Conservation (phyloP, 441 rosid species). For the Erodium texanum region DNA sequence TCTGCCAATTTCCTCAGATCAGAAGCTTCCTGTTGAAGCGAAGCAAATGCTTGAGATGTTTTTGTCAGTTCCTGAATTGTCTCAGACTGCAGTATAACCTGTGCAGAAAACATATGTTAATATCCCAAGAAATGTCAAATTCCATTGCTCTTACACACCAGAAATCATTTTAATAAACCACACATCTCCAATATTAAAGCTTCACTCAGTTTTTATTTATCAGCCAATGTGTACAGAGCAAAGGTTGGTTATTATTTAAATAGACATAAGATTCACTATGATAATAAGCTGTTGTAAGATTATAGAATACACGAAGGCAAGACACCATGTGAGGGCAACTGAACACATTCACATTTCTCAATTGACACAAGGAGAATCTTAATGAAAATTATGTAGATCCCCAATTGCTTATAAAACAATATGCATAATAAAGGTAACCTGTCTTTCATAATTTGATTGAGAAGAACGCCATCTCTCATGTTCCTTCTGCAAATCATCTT, state of each 20-base stretch:
- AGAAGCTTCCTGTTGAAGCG: constrained; percentile 65
- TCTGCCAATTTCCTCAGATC: constrained; percentile 61
- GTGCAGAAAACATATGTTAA: constrained; percentile 19
- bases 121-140: not conserved
- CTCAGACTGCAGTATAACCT: constrained; percentile 94
- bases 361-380: not conserved
- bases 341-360: not conserved
- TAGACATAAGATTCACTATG: too few species aligned
- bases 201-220: not conserved
- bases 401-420: not conserved
- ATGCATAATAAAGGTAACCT: constrained; percentile 36
- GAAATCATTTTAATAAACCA: not conserved
- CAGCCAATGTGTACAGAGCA: too few species aligned
- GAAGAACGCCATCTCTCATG: constrained; percentile 76
- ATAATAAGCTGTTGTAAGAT: not conserved
- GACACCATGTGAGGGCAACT: not conserved
- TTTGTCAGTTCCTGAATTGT: constrained; percentile 88
- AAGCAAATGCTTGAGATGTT: constrained; percentile 72
- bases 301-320: not conserved
- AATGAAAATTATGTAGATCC: not conserved
- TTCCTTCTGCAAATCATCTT: constrained; percentile 64
- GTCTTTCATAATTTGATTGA: constrained; percentile 91
- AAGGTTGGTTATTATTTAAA: too few species aligned
- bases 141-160: not conserved
- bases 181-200: not conserved